These are phyloP conservation scores for Aspergillus novoparasiticus DNA, from an alignment of 2,329 filamentous ascomycete genomes.

Conservation along the genomic window DNA sequence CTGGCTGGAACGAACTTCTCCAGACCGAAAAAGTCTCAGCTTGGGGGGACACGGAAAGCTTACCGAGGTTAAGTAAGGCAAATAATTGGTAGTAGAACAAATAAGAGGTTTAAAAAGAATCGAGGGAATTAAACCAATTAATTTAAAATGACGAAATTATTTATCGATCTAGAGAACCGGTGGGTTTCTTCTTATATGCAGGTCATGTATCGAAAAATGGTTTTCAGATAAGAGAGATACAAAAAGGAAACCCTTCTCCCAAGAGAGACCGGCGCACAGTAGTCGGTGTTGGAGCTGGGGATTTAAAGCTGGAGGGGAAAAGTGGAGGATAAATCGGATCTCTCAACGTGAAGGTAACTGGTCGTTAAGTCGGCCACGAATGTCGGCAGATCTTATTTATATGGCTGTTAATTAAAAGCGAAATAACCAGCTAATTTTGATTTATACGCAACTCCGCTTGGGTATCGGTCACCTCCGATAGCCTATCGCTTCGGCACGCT, in stretches of 20 bases:
- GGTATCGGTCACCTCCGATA: constrained; percentile 23
- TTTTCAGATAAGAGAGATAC: neutral
- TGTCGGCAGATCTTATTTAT: constrained; percentile 10
- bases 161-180: neutral
- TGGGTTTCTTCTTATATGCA: constrained; percentile 1
- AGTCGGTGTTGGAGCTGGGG: neutral
- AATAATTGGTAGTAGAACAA: neutral
- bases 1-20: constrained; percentile 15
- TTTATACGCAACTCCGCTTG: neutral
- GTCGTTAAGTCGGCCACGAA: constrained; percentile 6
- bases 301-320: constrained; percentile 4
- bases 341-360: neutral
- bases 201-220: neutral
- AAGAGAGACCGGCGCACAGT: neutral
- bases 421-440: neutral
- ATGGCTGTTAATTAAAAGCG: neutral
- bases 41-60: constrained; percentile 7
- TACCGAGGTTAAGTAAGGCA: constrained; percentile 19
- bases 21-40: neutral
- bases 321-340: constrained; percentile 1
- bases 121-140: neutral
- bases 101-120: neutral
- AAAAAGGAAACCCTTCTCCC: neutral
- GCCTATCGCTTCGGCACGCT: constrained; percentile 4
- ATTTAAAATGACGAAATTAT: neutral